Percentiles rank a stretch among this genome's conserved stretches.
Evolutionary conservation across 768 basidiomycete species (phyloP).

Genomic region (Russula dissimulans): DNA sequence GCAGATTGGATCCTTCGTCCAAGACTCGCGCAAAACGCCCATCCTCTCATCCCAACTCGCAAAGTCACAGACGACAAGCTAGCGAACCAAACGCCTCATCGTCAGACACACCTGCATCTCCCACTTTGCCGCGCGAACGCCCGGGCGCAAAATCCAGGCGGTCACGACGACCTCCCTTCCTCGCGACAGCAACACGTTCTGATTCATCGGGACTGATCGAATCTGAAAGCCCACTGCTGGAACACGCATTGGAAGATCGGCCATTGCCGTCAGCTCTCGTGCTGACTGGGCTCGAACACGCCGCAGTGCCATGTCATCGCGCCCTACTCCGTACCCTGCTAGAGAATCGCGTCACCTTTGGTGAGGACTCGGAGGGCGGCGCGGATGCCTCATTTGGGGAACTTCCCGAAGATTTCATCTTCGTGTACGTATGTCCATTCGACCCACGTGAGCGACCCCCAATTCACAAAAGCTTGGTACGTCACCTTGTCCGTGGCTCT

Average conservation of each 20-base stretch:
- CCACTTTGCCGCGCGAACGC: not conserved
- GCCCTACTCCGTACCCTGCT: constrained; percentile 44
- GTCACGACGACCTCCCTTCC: constrained; percentile 19
- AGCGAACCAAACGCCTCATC: constrained; percentile 3
- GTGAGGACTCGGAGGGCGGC: constrained; percentile 27
- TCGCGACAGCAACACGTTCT: constrained; percentile 28
- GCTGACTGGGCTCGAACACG: constrained; percentile 61
- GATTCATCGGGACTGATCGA: constrained; percentile 4
- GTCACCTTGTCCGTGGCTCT: constrained; percentile 21
- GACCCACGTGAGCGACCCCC: constrained; percentile 56
- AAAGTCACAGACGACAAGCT: not conserved
- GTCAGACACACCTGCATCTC: not conserved
- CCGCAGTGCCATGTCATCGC: constrained; percentile 44
- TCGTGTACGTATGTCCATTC: constrained; percentile 62
- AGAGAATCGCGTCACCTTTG: constrained; percentile 43
- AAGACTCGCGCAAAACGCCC: constrained; percentile 7
- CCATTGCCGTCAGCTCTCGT: constrained; percentile 53
- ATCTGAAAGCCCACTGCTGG: not conserved
- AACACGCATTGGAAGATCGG: constrained; percentile 17
- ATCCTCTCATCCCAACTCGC: not conserved
- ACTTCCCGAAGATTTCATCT: constrained; percentile 59
- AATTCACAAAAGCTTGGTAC: constrained; percentile 56
- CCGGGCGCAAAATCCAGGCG: not conserved
- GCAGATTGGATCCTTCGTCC: constrained; percentile 2
- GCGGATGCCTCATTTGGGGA: constrained; percentile 34